Percentiles rank a stretch among this genome's conserved stretches.
phyloP scores from a whole-genome alignment of 148 eudicot species.

The Oxyria digyna region DNA sequence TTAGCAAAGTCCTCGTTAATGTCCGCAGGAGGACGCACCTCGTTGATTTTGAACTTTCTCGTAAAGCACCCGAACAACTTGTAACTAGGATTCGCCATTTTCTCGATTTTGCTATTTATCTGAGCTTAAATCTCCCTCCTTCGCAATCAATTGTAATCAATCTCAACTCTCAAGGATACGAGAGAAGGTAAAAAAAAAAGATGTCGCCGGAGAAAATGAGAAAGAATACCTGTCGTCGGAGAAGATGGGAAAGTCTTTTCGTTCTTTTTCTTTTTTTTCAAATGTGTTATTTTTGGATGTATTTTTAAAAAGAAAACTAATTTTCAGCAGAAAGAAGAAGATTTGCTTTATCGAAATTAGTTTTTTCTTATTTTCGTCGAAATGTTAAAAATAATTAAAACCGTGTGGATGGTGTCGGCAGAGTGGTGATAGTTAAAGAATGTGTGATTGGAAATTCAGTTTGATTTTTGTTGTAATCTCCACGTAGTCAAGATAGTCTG shows the following conservation, averaged over 20 bases:
- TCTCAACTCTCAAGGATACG: too few species aligned
- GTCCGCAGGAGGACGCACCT: slow-evolving; percentile 59
- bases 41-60: slow-evolving; percentile 65
- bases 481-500: not conserved
- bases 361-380: not conserved
- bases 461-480: not conserved
- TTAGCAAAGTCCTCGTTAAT: slow-evolving; percentile 40
- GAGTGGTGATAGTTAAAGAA: not conserved
- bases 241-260: not conserved
- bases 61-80: slow-evolving; percentile 68
- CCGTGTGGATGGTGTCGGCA: not conserved
- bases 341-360: not conserved
- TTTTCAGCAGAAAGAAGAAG: not conserved
- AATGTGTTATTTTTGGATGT: not conserved
- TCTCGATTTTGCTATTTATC: too few species aligned
- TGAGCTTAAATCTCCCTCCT: too few species aligned
- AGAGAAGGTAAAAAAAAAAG: not conserved
- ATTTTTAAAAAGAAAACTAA: not conserved
- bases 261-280: not conserved
- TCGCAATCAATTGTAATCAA: too few species aligned
- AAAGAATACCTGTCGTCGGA: not conserved
- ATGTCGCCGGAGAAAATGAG: not conserved
- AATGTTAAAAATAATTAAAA: not conserved
- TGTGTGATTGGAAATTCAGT: not conserved
- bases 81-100: slow-evolving; percentile 31